Percentiles rank a stretch among this genome's conserved stretches.
Evolutionary conservation across 169 alveolate genomes (phyloP).

Genomic region (Cryptosporidium bovis): DNA sequence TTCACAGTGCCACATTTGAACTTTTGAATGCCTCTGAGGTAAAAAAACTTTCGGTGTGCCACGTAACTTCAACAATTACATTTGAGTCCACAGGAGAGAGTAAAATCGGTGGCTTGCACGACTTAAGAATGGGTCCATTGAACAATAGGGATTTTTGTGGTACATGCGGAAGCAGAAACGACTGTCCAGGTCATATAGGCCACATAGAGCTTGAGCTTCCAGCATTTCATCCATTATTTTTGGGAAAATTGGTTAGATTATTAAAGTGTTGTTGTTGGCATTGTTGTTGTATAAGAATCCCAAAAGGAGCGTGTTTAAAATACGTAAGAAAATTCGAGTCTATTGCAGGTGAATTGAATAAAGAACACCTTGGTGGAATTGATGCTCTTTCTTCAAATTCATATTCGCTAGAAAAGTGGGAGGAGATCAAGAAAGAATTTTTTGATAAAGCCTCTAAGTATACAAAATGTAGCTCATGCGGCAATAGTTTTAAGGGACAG

Average conservation of each 20-base stretch:
- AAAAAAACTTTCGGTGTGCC: conserved; percentile 67
- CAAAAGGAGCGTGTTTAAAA: conserved; percentile 76
- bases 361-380: conserved; percentile 10
- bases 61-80: conserved; percentile 38
- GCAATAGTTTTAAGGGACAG: conserved; percentile 44
- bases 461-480: conserved; percentile 68
- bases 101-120: conserved; percentile 88
- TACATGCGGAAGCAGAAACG: conserved; percentile 91
- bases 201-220: conserved; percentile 93
- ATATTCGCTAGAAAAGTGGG: conserved; percentile 57
- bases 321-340: conserved; percentile 75
- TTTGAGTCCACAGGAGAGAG: conserved; percentile 71
- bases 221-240: conserved; percentile 93
- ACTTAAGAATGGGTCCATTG: conserved; percentile 94
- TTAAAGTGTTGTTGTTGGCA: conserved; percentile 86
- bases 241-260: conserved; percentile 87
- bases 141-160: conserved; percentile 89
- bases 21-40: conserved; percentile 67
- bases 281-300: conserved; percentile 79
- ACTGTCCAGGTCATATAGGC: conserved; percentile 96
- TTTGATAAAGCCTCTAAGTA: conserved; percentile 44
- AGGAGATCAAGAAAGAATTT: conserved; percentile 64
- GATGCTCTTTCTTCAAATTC: conserved; percentile 76
- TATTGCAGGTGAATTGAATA: conserved; percentile 62
- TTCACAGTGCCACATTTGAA: conserved; percentile 72